Percentiles rank a stretch among this genome's conserved stretches.
phyloP scores from a whole-genome alignment of 371 early-diverging fungal species.

The Mucor velutinosus region DNA sequence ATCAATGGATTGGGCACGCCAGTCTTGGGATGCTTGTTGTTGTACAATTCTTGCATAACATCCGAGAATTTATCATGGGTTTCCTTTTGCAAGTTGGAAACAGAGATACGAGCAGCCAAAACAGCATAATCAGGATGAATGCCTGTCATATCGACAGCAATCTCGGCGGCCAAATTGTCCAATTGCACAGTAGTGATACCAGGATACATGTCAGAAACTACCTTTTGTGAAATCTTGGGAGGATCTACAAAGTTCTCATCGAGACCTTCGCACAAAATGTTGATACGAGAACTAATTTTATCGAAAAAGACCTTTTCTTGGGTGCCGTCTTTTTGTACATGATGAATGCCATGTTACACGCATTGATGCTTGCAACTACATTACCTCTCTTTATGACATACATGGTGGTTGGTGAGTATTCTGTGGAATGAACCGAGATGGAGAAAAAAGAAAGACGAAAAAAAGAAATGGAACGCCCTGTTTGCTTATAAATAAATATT shows the following conservation, averaged over 20 bases:
- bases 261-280: constrained; percentile 84
- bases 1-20: constrained; percentile 74
- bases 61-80: constrained; percentile 79
- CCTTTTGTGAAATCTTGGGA: constrained; percentile 85
- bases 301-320: constrained; percentile 86
- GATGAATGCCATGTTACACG: background rate
- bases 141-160: constrained; percentile 89
- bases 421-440: background rate
- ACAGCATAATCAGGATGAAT: constrained; percentile 93
- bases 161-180: constrained; percentile 91
- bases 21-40: constrained; percentile 79
- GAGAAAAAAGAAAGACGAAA: background rate
- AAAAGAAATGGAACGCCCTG: constrained; percentile 1
- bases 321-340: constrained; percentile 64
- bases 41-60: constrained; percentile 62
- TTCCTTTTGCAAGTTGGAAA: constrained; percentile 90
- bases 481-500: constrained; percentile 2
- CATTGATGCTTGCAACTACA: background rate
- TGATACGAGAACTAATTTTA: constrained; percentile 90
- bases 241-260: constrained; percentile 85
- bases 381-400: constrained; percentile 79
- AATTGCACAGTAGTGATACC: constrained; percentile 90
- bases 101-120: constrained; percentile 89
- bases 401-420: constrained; percentile 39
- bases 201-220: constrained; percentile 81